These are phyloP conservation scores for Corylus americana DNA, from an alignment of 306 rosid genomes.

Conservation along the genomic window DNA sequence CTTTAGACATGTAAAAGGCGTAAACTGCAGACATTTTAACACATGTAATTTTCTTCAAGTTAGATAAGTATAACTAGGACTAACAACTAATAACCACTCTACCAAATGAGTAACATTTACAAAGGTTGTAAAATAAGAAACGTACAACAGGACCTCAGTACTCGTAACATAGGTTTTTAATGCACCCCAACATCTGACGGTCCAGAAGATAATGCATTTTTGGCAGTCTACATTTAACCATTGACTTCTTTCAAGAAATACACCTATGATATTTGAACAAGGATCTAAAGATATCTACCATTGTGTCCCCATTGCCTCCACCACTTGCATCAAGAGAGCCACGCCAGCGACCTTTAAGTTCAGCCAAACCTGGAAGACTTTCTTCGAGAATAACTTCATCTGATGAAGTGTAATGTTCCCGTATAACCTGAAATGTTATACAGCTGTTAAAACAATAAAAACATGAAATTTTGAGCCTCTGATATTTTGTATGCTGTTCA, in stretches of 20 bases:
- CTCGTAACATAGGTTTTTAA: conserved; percentile 1
- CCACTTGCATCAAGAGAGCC: conserved; percentile 97
- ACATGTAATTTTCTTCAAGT: conserved; percentile 6
- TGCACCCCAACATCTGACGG: conserved; percentile 3
- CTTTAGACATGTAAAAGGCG: neutral
- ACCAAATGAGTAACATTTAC: neutral
- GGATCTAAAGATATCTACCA: conserved; percentile 50
- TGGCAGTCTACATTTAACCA: neutral
- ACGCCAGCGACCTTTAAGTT: conserved; percentile 81
- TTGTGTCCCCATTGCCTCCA: conserved; percentile 95
- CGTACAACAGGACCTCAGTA: neutral
- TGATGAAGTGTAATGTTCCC: conserved; percentile 51
- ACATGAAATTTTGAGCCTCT: conserved; percentile 9
- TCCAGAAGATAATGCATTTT: neutral
- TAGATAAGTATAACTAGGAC: conserved; percentile 6
- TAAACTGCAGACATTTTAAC: neutral
- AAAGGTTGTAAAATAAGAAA: neutral
- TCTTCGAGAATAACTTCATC: conserved; percentile 70
- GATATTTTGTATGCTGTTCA: conserved; percentile 8
- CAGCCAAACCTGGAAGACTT: conserved; percentile 82
- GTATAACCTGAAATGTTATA: conserved; percentile 57
- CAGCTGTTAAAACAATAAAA: conserved; percentile 9
- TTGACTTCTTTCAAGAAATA: neutral
- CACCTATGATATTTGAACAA: conserved; percentile 15
- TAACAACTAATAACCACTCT: neutral